Percentiles rank a stretch among this genome's conserved stretches.
phyloP scores from a whole-genome alignment of 768 basidiomycete genomes.

The Collybiopsis luxurians region DNA sequence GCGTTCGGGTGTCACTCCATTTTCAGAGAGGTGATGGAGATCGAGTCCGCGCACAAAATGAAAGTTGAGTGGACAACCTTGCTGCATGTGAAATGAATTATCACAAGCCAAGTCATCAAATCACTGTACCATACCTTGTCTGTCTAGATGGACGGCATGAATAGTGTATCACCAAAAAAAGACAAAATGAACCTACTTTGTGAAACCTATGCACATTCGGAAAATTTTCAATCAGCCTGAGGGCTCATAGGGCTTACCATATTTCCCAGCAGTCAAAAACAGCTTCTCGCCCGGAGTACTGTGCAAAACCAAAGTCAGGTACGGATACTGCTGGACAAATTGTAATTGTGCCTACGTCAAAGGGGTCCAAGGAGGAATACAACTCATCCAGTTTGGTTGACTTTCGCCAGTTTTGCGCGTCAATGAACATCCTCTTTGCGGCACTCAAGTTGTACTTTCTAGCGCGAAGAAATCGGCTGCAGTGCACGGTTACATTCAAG shows the following conservation, averaged over 20 bases:
- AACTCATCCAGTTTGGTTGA: constrained; percentile 38
- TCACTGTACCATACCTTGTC: constrained; percentile 52
- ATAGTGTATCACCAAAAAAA: not conserved
- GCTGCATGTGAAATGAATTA: constrained; percentile 28
- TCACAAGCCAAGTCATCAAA: not conserved
- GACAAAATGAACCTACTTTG: constrained; percentile 44
- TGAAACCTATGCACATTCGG: constrained; percentile 43
- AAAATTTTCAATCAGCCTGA: not conserved
- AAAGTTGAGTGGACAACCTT: constrained; percentile 71
- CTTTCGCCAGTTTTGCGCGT: constrained; percentile 68
- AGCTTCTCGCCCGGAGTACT: constrained; percentile 70
- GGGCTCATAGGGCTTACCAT: constrained; percentile 29
- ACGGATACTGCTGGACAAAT: not conserved
- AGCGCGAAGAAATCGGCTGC: constrained; percentile 71
- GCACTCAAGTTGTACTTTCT: constrained; percentile 60
- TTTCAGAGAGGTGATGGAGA: constrained; percentile 52
- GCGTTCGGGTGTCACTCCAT: constrained; percentile 48
- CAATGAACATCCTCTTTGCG: constrained; percentile 61
- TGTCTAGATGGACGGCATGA: constrained; percentile 37
- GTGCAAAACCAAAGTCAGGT: not conserved
- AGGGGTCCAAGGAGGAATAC: constrained; percentile 33
- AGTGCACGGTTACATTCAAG: not conserved
- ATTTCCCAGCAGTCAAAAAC: constrained; percentile 78
- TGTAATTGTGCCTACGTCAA: constrained; percentile 46
- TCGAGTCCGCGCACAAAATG: constrained; percentile 62